Conservation (phyloP, 2,329 filamentous ascomycete genomes). For the Sclerotinia spermophila region DNA sequence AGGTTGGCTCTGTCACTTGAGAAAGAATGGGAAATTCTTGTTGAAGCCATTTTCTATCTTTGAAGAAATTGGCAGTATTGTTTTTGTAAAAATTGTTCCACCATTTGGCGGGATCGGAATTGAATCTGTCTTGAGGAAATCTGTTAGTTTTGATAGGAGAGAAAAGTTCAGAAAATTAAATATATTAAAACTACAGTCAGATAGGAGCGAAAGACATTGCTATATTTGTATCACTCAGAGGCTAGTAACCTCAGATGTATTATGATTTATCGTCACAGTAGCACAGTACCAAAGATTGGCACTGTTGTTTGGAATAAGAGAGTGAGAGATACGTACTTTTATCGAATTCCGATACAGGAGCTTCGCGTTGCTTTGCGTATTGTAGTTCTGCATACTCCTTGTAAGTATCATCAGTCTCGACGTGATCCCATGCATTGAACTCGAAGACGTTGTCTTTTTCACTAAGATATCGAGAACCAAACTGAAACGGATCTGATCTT, state of each 20-base stretch:
- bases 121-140: constrained; percentile 66
- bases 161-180: constrained; percentile 18
- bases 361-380: constrained; percentile 76
- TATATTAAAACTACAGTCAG: constrained; percentile 46
- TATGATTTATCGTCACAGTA: constrained; percentile 55
- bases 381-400: constrained; percentile 81
- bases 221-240: constrained; percentile 56
- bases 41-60: constrained; percentile 93
- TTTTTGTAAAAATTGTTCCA: constrained; percentile 99
- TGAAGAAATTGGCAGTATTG: constrained; percentile 97
- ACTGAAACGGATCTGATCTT: constrained; percentile 88
- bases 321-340: constrained; percentile 55
- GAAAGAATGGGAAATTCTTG: constrained; percentile 93
- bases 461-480: constrained; percentile 82
- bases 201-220: constrained; percentile 71
- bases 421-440: constrained; percentile 99
- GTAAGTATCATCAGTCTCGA: constrained; percentile 87
- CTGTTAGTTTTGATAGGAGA: constrained; percentile 40
- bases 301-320: neutral
- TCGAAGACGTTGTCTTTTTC: constrained; percentile 88
- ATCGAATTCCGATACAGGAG: constrained; percentile 90
- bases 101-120: constrained; percentile 86
- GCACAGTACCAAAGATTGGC: constrained; percentile 47
- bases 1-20: constrained; percentile 66
- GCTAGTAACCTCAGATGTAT: constrained; percentile 60